These are phyloP conservation scores for Pistacia atlantica DNA, from an alignment of 345 rosid species.

Conservation along the genomic window DNA sequence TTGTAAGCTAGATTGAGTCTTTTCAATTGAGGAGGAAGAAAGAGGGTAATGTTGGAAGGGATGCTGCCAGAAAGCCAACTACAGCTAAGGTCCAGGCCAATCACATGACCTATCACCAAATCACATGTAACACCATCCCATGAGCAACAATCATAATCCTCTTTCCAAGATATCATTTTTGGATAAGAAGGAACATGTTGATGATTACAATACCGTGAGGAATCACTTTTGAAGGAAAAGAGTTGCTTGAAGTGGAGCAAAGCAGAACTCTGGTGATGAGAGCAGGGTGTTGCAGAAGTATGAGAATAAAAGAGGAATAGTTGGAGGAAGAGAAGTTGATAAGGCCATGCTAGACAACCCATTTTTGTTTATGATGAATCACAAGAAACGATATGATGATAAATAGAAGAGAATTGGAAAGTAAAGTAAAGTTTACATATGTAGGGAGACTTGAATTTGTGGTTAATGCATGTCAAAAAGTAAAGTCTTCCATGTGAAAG, in stretches of 20 bases:
- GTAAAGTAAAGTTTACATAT: too few relatives aligned
- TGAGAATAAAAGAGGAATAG: background rate
- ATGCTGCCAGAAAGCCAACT: conserved; percentile 5
- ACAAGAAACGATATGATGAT: too few relatives aligned
- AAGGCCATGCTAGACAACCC: background rate
- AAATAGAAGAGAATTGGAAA: too few relatives aligned
- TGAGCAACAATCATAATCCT: conserved; percentile 23
- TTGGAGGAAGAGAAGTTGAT: background rate
- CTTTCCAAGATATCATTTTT: conserved; percentile 9
- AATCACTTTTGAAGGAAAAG: background rate
- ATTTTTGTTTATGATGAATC: background rate
- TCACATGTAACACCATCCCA: conserved; percentile 34
- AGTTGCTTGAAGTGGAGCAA: conserved; percentile 10
- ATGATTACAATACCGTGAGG: background rate
- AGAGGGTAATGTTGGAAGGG: conserved; percentile 7
- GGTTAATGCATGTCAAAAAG: too few relatives aligned
- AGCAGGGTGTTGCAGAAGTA: background rate
- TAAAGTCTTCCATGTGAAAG: too few relatives aligned
- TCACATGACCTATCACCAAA: conserved; percentile 10
- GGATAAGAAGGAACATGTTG: background rate
- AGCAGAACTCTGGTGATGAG: conserved; percentile 4
- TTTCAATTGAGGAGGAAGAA: conserved; percentile 9
- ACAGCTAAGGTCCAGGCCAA: conserved; percentile 32
- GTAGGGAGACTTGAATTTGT: too few relatives aligned
- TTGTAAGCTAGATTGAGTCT: conserved; percentile 9